These are phyloP conservation scores for Metschnikowia bowlesiae DNA, from an alignment of 805 yeast genomes.

Conservation along the genomic window DNA sequence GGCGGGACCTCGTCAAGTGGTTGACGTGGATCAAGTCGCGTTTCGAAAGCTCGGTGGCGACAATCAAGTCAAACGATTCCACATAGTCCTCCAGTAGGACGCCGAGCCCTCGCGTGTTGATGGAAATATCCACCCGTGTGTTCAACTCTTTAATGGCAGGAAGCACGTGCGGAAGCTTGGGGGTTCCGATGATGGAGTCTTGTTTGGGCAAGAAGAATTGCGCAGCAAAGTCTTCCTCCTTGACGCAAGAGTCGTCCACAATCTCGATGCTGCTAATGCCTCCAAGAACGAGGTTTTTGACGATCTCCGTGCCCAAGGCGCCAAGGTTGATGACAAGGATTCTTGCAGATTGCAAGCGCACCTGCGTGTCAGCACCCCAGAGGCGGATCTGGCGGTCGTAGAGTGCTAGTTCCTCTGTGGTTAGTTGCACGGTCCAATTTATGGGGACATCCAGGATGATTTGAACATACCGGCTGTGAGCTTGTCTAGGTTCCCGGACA, in stretches of 20 bases:
- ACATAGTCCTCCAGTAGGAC: constrained; percentile 35
- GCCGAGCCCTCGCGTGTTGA: constrained; percentile 27
- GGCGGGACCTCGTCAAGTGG: constrained; percentile 47
- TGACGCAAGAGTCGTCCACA: constrained; percentile 51
- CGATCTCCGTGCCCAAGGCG: constrained; percentile 75
- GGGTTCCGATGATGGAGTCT: constrained; percentile 50
- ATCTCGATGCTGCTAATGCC: constrained; percentile 81
- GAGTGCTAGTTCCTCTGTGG: constrained; percentile 74
- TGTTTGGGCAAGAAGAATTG: constrained; percentile 67
- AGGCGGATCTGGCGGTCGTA: constrained; percentile 92
- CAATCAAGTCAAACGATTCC: constrained; percentile 58
- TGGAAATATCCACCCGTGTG: constrained; percentile 62
- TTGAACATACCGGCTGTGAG: constrained; percentile 20
- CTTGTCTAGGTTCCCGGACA: constrained; percentile 6
- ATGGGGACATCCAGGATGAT: no score
- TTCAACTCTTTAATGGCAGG: constrained; percentile 67
- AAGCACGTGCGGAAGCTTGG: constrained; percentile 51
- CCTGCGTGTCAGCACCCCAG: constrained; percentile 95
- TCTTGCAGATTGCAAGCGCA: constrained; percentile 64
- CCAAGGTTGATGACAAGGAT: constrained; percentile 69
- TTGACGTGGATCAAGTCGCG: constrained; percentile 47
- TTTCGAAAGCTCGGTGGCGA: constrained; percentile 63
- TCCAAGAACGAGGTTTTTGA: constrained; percentile 80
- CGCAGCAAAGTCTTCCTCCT: constrained; percentile 60
- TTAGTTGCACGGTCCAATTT: neutral